Evolutionary conservation across 331 rosid genomes (phyloP).

Genomic region (Malus hybrid): DNA sequence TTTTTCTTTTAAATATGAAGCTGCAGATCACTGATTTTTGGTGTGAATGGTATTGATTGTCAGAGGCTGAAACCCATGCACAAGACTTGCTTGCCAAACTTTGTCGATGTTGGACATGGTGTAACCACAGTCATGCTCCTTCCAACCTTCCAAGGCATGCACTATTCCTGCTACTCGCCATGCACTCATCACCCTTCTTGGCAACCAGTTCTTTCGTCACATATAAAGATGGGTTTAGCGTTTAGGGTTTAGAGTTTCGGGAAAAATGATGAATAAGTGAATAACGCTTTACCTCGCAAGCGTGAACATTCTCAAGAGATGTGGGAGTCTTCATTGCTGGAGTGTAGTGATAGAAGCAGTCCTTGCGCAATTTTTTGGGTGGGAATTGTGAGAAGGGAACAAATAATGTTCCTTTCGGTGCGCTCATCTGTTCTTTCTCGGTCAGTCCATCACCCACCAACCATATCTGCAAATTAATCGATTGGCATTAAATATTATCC

Average conservation of each 20-base stretch:
- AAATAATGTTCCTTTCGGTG: conserved; percentile 56
- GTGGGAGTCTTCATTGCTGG: conserved; percentile 62
- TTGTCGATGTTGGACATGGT: conserved; percentile 7
- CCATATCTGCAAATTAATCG: conserved; percentile 46
- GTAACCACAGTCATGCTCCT: conserved; percentile 34
- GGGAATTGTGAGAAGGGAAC: conserved; percentile 68
- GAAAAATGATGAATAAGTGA: too few species aligned
- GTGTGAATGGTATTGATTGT: not conserved
- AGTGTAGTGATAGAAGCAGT: conserved; percentile 51
- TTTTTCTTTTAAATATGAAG: too few species aligned
- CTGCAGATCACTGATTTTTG: not conserved
- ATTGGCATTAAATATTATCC: not conserved
- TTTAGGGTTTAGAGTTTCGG: too few species aligned
- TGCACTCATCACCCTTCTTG: conserved; percentile 17
- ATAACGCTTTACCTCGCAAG: not conserved
- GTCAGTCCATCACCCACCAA: conserved; percentile 52
- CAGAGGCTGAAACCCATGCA: conserved; percentile 36
- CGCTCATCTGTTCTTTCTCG: conserved; percentile 40
- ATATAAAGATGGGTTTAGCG: too few species aligned
- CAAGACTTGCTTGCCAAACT: conserved; percentile 38
- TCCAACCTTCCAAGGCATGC: conserved; percentile 42
- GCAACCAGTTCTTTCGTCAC: conserved; percentile 31
- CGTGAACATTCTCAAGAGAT: conserved; percentile 25
- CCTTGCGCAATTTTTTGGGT: conserved; percentile 12
- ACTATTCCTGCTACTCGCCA: conserved; percentile 30